Percentiles rank a stretch among this genome's conserved stretches.
These are phyloP conservation scores for Yamadazyma akitaensis DNA, from an alignment of 805 yeast genomes.

Conservation along the genomic window DNA sequence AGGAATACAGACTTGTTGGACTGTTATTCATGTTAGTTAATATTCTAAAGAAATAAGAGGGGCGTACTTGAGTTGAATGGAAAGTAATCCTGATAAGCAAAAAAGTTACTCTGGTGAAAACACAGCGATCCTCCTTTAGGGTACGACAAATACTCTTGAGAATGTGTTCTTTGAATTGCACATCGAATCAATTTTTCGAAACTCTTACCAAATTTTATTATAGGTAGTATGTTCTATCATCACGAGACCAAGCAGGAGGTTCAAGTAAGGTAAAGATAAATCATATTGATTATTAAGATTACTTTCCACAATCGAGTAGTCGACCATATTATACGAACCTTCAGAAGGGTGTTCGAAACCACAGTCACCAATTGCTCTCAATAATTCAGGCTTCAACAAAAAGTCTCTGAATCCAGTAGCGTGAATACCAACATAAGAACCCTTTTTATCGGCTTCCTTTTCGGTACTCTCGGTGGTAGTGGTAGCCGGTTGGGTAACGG, in stretches of 20 bases:
- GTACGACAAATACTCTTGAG: too few species aligned
- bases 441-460: slow-evolving; percentile 77
- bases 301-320: slow-evolving; percentile 3
- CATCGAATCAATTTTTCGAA: too few species aligned
- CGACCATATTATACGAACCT: slow-evolving; percentile 59
- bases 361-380: slow-evolving; percentile 97
- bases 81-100: not conserved
- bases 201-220: not conserved
- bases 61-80: not conserved
- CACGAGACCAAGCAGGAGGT: not conserved
- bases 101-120: not conserved
- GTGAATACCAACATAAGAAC: slow-evolving; percentile 96
- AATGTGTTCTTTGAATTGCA: too few species aligned
- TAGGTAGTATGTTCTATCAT: not conserved
- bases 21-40: slow-evolving; percentile 34
- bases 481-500: slow-evolving; percentile 58
- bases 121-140: not conserved
- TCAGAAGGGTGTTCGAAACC: slow-evolving; percentile 99
- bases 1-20: slow-evolving; percentile 97
- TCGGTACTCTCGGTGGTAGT: slow-evolving; percentile 45
- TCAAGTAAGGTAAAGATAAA: not conserved
- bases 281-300: not conserved
- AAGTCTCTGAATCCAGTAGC: slow-evolving; percentile 99
- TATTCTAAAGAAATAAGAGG: not conserved
- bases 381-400: slow-evolving; percentile 90